A percentile compares a stretch with the other conserved stretches of the same genome.
Conservation (phyloP, 345 rosid species). For the Kernera saxatilis region DNA sequence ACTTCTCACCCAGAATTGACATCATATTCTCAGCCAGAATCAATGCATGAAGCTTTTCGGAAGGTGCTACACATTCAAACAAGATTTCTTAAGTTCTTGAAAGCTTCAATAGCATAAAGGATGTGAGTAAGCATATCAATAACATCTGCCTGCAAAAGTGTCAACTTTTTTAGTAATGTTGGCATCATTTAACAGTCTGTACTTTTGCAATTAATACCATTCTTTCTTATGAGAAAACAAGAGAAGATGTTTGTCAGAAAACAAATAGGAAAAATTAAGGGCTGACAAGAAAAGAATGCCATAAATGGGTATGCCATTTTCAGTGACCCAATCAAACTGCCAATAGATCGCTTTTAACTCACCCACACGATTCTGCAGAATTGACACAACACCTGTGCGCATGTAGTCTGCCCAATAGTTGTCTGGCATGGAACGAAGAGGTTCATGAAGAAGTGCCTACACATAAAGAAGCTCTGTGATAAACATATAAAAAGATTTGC, state of each 20-base stretch:
- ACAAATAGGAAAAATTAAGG: not conserved
- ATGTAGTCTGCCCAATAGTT: constrained; percentile 58
- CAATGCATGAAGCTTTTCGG: constrained; percentile 75
- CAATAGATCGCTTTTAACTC: constrained; percentile 26
- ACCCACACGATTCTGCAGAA: constrained; percentile 90
- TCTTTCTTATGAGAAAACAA: not conserved
- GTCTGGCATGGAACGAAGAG: constrained; percentile 44
- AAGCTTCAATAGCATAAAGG: constrained; percentile 20
- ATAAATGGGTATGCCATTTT: not conserved
- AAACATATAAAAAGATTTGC: not conserved
- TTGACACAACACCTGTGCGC: constrained; percentile 61
- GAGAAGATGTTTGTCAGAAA: not conserved
- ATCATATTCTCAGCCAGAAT: constrained; percentile 71
- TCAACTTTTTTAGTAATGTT: not conserved
- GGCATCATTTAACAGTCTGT: not conserved
- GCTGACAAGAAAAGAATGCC: not conserved
- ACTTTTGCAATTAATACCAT: not conserved
- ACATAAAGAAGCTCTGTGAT: not conserved
- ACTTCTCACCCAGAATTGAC: constrained; percentile 57
- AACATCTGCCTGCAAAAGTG: not conserved
- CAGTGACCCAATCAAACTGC: not conserved
- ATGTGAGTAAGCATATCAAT: not conserved
- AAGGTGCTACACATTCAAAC: constrained; percentile 54
- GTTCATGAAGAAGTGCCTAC: constrained; percentile 55
- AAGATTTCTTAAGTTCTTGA: constrained; percentile 11